These are phyloP conservation scores for Pseudisothecium myosuroides DNA, from an alignment of 225 moss, liverwort and hornwort species.

Conservation along the genomic window DNA sequence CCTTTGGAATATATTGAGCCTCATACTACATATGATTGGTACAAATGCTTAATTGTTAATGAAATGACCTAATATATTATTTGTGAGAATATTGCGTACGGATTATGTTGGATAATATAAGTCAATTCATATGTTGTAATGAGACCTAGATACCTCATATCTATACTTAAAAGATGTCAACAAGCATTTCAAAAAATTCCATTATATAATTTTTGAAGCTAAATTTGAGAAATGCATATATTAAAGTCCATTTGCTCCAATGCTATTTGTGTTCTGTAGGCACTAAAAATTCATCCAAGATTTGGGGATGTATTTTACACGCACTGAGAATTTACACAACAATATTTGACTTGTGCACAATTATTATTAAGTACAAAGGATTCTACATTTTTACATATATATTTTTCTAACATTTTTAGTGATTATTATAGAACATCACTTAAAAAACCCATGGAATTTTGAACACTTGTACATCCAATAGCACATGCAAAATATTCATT, in stretches of 20 bases:
- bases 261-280: not conserved
- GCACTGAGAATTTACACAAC: not conserved
- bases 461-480: not conserved
- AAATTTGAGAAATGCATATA: not conserved
- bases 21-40: too few relatives aligned
- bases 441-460: not conserved
- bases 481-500: not conserved
- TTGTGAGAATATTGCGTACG: fast-evolving
- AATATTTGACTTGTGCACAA: not conserved
- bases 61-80: not conserved
- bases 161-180: not conserved
- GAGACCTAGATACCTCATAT: fast-evolving
- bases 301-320: too few relatives aligned
- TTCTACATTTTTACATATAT: too few relatives aligned
- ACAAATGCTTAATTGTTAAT: not conserved
- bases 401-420: not conserved
- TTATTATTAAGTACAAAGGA: not conserved
- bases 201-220: not conserved
- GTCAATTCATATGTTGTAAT: not conserved
- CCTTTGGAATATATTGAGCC: not conserved
- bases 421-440: not conserved
- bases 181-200: too few relatives aligned
- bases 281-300: not conserved
- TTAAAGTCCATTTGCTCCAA: not conserved
- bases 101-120: not conserved